phyloP scores from a whole-genome alignment of 208 protist species.

The Trypanosoma lewisi region DNA sequence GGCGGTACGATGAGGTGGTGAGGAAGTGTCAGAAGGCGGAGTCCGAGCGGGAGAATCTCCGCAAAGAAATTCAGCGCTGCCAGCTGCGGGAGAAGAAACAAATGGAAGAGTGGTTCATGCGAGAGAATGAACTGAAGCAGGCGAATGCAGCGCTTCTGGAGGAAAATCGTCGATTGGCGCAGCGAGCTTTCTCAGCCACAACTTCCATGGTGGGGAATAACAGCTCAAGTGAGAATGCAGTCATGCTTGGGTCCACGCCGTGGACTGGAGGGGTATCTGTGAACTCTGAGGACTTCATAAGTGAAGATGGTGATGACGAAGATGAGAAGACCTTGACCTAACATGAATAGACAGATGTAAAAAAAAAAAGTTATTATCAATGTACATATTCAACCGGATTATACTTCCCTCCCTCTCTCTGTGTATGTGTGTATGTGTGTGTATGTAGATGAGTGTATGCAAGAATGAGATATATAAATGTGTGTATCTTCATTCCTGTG shows the following conservation, averaged over 20 bases:
- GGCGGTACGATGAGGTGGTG: conserved; percentile 62
- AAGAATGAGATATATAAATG: too few relatives aligned
- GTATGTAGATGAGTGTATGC: too few relatives aligned
- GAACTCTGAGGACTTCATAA: background rate
- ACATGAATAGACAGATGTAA: background rate
- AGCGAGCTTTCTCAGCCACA: background rate
- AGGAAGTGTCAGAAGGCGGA: conserved; percentile 69
- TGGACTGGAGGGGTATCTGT: background rate
- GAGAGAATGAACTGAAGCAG: conserved; percentile 28
- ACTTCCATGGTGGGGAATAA: background rate
- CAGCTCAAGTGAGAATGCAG: background rate
- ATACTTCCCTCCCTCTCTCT: too few relatives aligned
- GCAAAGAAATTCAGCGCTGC: conserved; percentile 41
- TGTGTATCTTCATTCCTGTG: too few relatives aligned
- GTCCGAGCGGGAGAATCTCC: conserved; percentile 62
- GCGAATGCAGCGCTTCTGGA: conserved; percentile 16
- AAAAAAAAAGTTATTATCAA: too few relatives aligned
- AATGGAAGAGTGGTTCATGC: conserved; percentile 32
- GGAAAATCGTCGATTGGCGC: conserved; percentile 4
- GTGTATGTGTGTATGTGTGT: too few relatives aligned
- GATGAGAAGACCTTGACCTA: background rate
- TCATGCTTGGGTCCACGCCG: background rate
- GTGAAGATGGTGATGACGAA: background rate
- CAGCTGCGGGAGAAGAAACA: conserved; percentile 30
- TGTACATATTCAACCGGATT: too few relatives aligned